phyloP scores from a whole-genome alignment of 257 asterid species.

The Solanum tarapatanum region DNA sequence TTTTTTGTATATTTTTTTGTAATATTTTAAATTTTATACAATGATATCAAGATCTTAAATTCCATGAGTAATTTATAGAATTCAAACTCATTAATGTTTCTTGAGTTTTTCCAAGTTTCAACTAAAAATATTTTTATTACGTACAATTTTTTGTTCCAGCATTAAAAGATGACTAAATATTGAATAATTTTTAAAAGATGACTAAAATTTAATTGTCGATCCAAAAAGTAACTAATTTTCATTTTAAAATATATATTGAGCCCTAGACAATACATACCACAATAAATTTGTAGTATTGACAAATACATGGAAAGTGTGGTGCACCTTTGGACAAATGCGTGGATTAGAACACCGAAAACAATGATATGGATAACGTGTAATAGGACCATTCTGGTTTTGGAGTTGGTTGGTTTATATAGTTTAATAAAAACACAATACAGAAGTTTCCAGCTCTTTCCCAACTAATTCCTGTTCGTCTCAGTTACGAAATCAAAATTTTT shows the following conservation, averaged over 20 bases:
- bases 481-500: no score
- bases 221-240: no score
- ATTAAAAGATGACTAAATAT: no score
- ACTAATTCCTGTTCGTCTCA: background rate
- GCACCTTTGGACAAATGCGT: background rate
- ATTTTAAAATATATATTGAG: background rate
- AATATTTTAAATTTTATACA: no score
- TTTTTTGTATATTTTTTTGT: no score
- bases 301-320: background rate
- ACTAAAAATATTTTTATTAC: no score
- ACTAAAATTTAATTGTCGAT: background rate
- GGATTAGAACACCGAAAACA: background rate
- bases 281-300: background rate
- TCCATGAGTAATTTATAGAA: no score
- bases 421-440: background rate
- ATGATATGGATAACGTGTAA: background rate
- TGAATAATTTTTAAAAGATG: background rate
- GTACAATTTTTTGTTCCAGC: no score
- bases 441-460: constrained; percentile 20
- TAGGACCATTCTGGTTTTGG: background rate
- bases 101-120: no score
- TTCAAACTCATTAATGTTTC: no score
- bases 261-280: background rate
- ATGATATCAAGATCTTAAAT: no score
- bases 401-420: background rate